Conservation (phyloP, 768 basidiomycete genomes). For the Crepidotus variabilis region DNA sequence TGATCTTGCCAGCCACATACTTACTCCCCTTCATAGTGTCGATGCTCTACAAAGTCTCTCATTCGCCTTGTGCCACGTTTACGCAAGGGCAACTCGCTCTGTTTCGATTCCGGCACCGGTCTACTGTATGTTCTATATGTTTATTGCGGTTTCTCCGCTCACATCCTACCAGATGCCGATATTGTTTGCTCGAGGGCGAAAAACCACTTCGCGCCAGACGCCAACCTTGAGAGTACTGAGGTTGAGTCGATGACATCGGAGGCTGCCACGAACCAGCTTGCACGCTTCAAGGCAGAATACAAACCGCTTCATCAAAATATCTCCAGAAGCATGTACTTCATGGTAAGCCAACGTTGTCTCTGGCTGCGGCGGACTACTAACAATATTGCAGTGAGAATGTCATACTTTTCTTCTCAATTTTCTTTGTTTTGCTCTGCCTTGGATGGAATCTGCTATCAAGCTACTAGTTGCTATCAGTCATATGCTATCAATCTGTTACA, state of each 20-base stretch:
- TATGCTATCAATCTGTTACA: too few species aligned
- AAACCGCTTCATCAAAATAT: conserved; percentile 52
- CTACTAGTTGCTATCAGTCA: too few species aligned
- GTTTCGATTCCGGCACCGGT: conserved; percentile 86
- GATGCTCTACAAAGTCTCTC: conserved; percentile 67
- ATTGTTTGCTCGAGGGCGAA: conserved; percentile 80
- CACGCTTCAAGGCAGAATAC: conserved; percentile 50
- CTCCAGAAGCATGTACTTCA: conserved; percentile 58
- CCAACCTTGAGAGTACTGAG: conserved; percentile 56
- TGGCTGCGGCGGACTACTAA: too few species aligned
- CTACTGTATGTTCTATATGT: conserved; percentile 53
- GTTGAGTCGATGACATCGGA: conserved; percentile 46
- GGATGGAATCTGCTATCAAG: too few species aligned
- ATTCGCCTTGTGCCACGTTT: conserved; percentile 76
- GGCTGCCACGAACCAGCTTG: conserved; percentile 35
- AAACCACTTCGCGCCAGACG: conserved; percentile 72
- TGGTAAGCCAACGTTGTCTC: conserved; percentile 21
- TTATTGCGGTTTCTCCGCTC: conserved; percentile 9
- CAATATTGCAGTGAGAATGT: too few species aligned
- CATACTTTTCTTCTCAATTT: too few species aligned
- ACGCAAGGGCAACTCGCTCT: conserved; percentile 76
- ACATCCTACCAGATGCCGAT: conserved; percentile 60
- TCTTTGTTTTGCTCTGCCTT: too few species aligned
- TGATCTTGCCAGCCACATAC: not conserved
- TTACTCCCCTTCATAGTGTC: conserved; percentile 32